Evolutionary conservation across 768 basidiomycete species (phyloP).

Genomic region (Tylopilus balloui): DNA sequence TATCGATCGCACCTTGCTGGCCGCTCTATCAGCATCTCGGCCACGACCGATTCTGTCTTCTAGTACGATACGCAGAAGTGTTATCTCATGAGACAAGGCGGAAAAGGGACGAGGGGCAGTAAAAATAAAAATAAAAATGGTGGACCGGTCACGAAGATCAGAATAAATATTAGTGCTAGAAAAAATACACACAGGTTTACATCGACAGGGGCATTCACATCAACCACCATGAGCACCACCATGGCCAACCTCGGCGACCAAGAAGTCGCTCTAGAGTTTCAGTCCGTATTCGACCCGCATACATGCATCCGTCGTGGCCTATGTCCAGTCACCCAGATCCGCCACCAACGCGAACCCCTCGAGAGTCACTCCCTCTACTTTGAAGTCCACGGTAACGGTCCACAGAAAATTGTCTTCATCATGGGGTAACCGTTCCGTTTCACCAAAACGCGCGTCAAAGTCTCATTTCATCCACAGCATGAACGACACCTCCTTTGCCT

Average conservation of each 20-base stretch:
- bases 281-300: conserved; percentile 51
- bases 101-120: no score
- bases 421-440: conserved; percentile 52
- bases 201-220: not conserved
- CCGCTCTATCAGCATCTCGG: no score
- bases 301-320: conserved; percentile 69
- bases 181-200: no score
- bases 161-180: no score
- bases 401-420: conserved; percentile 65
- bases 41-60: no score
- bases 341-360: conserved; percentile 42
- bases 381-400: conserved; percentile 68
- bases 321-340: conserved; percentile 63
- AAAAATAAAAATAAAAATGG: no score
- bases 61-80: no score
- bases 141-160: no score
- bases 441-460: not conserved
- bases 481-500: conserved; percentile 59
- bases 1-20: no score
- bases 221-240: not conserved
- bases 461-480: conserved; percentile 36
- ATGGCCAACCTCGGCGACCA: conserved; percentile 12
- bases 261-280: conserved; percentile 18
- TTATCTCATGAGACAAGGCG: no score
- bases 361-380: conserved; percentile 76